Base-by-base conservation (phyloP, 164 flowering plant genomes). In the Tinospora cordifolia region DNA sequence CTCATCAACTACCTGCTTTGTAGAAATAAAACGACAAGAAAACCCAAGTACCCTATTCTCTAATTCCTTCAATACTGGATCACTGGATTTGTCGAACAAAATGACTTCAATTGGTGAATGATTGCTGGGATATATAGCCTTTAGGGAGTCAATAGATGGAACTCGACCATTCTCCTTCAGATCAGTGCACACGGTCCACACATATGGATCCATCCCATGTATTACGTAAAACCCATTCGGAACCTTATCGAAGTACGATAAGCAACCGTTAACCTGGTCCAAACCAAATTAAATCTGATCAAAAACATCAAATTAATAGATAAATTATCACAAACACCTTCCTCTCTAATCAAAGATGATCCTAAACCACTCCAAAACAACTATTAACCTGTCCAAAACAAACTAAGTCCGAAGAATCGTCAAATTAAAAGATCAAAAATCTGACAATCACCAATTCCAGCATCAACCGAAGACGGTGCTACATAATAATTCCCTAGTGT, bases 221-320 rank as follows among this genome's bases (percentile, higher is more conserved):
- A 95, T 87, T 69, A 83, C 68, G 77, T 92, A 90, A 82, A 95
- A 95, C 46, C 94, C 98, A 87, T 95, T 97, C 40, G 92, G 96
- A 74, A 92, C 73, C 79, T 82, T 89, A 78, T 92, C 98, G 63
- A 74, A 83, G 78, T 95, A 95, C 65, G 98, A 95, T 60, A 95
- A 79, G 79, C 94, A 86, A 57, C 98, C 98, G 84, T 85, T 95
- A 67, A 89, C 94, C 98, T 94, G 85, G 75, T 69, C 62, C 73
- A 79, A 15, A 71, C 62, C 41, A 76, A 57, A 62, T 19, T 70
- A 63, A n/a, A 17, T 51, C 59, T 17, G 59, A 51, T 51, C 22
- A 51, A n/a, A 51, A 51, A 51, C 6, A 22, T 6, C 59, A 51
- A n/a, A 51, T 51, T 51, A 7, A 51, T 51, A 8, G 10, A 46